These are phyloP conservation scores for Stentor roeselii DNA, from an alignment of 73 alveolate species.

Conservation along the genomic window DNA sequence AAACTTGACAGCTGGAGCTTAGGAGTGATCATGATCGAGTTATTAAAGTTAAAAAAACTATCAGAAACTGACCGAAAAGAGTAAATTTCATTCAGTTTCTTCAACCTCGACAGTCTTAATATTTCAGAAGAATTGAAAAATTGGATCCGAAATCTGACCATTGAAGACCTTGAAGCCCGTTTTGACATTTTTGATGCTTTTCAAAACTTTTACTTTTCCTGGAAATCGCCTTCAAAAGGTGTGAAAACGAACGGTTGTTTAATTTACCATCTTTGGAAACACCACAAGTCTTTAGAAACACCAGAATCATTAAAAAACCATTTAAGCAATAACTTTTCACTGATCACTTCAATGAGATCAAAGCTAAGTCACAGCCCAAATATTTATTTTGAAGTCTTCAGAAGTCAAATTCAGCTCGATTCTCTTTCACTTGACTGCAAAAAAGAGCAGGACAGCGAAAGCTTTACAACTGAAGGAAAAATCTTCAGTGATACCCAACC, in stretches of 20 bases:
- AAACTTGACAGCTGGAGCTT: neutral
- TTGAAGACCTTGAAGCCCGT: too few relatives aligned
- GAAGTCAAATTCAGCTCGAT: neutral
- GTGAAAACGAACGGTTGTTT: neutral
- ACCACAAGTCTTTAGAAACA: neutral
- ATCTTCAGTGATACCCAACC: neutral
- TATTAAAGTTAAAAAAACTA: too few relatives aligned
- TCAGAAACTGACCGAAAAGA: neutral
- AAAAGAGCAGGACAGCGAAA: slow-evolving; percentile 3
- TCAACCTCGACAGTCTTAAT: too few relatives aligned
- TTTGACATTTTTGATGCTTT: too few relatives aligned
- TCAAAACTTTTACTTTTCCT: too few relatives aligned
- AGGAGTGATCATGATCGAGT: neutral
- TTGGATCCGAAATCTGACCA: too few relatives aligned
- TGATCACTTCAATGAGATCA: neutral
- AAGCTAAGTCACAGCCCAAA: too few relatives aligned
- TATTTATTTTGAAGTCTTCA: too few relatives aligned
- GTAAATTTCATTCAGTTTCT: neutral
- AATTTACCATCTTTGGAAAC: neutral
- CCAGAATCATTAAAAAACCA: neutral
- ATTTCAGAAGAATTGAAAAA: too few relatives aligned
- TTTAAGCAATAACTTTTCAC: neutral
- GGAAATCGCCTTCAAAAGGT: neutral
- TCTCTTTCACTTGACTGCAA: neutral
- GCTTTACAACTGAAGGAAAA: neutral